A percentile compares a stretch with the other conserved stretches of the same genome.
phyloP scores from a whole-genome alignment of 192 early-diverging fungal species.

The Umbelopsis sp. region DNA sequence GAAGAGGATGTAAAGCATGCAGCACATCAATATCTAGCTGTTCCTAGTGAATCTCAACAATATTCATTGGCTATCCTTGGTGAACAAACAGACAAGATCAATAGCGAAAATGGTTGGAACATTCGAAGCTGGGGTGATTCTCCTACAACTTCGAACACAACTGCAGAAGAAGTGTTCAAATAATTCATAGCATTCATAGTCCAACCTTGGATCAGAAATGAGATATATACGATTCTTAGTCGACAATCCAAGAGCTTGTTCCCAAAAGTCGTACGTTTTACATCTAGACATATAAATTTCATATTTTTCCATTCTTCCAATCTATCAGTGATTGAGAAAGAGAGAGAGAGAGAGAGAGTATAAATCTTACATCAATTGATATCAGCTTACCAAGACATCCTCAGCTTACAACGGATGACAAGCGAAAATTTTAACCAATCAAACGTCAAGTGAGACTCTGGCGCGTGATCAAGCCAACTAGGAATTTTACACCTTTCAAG shows the following conservation, averaged over 20 bases:
- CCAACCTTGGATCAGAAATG: too few species aligned
- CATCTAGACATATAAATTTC: too few species aligned
- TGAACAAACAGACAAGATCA: conserved; percentile 26
- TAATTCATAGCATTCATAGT: too few species aligned
- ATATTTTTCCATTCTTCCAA: too few species aligned
- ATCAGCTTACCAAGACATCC: conserved; percentile 9
- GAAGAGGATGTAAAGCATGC: conserved; percentile 70
- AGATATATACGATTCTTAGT: too few species aligned
- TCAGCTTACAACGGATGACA: background rate
- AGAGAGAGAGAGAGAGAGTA: too few species aligned
- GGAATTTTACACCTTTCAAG: background rate
- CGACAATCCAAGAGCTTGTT: too few species aligned
- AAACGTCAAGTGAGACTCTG: background rate
- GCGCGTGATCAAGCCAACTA: background rate
- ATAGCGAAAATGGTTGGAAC: conserved; percentile 19
- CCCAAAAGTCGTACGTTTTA: too few species aligned
- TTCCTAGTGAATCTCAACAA: conserved; percentile 1
- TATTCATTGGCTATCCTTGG: conserved; percentile 48
- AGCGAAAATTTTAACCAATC: conserved; percentile 2
- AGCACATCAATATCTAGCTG: conserved; percentile 64
- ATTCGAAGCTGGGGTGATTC: conserved; percentile 29
- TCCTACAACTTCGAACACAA: background rate
- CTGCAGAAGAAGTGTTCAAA: background rate
- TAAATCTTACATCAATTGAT: background rate
- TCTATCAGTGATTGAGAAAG: too few species aligned